These are phyloP conservation scores for Diplogelasinospora grovesii DNA, from an alignment of 495 filamentous ascomycete genomes.

Conservation along the genomic window DNA sequence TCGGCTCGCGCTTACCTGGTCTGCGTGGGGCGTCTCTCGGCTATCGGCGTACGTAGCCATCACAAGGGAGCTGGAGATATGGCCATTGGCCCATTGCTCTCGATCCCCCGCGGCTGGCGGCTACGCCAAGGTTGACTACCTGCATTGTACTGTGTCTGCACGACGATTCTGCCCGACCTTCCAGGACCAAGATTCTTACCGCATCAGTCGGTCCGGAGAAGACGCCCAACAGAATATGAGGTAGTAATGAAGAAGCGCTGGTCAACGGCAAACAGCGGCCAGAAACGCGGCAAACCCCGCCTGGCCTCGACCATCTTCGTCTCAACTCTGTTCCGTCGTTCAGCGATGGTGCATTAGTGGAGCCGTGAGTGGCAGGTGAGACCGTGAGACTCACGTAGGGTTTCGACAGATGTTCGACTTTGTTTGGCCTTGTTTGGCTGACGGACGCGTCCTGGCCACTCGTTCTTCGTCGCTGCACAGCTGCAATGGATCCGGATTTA, in stretches of 20 bases:
- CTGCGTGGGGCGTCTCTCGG: no score
- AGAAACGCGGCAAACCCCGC: constrained; percentile 14
- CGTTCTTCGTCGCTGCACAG: background rate
- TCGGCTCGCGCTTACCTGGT: no score
- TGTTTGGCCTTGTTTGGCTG: constrained; percentile 6
- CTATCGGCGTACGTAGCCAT: no score
- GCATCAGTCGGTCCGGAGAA: constrained; percentile 13
- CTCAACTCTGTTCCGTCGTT: constrained; percentile 4
- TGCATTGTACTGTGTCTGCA: no score
- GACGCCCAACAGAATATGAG: constrained; percentile 17
- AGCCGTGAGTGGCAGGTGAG: background rate
- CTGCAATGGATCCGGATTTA: constrained; percentile 1
- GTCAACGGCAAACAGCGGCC: constrained; percentile 18
- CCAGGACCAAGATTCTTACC: constrained; percentile 14
- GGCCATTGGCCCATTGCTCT: no score
- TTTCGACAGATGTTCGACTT: constrained; percentile 12
- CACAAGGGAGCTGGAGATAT: no score
- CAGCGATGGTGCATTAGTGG: constrained; percentile 3
- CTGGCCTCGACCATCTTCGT: constrained; percentile 2
- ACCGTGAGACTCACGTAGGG: constrained; percentile 4
- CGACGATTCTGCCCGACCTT: no score
- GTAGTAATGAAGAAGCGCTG: background rate
- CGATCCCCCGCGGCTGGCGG: no score
- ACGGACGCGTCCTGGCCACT: background rate
- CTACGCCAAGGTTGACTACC: no score